Evolutionary conservation across 495 filamentous ascomycete species (phyloP).

Genomic region (Hypoxylon trugodes): DNA sequence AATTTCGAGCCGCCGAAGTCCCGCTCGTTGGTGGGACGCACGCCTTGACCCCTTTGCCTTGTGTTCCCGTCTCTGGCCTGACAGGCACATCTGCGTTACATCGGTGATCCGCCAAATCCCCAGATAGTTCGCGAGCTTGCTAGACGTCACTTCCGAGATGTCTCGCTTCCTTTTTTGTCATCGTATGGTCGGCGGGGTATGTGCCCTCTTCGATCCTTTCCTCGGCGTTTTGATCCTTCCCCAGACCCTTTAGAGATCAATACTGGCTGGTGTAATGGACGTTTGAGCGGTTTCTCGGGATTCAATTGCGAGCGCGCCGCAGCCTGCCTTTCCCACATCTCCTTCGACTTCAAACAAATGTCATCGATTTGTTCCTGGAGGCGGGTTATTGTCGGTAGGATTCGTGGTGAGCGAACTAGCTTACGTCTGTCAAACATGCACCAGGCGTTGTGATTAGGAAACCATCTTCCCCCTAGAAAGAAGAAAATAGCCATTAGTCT

Average conservation of each 20-base stretch:
- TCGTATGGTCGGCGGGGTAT: conserved; percentile 41
- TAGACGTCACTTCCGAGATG: conserved; percentile 40
- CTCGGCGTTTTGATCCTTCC: conserved; percentile 43
- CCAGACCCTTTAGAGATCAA: conserved; percentile 55
- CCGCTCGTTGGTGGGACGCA: conserved; percentile 39
- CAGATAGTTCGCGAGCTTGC: conserved; percentile 36
- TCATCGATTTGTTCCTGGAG: conserved; percentile 65
- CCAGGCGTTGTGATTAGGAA: conserved; percentile 65
- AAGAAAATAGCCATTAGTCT: conserved; percentile 44
- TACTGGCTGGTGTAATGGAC: conserved; percentile 63
- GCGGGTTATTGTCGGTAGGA: conserved; percentile 43
- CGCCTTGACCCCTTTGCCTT: conserved; percentile 27
- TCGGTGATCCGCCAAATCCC: conserved; percentile 37
- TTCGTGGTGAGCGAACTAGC: conserved; percentile 30
- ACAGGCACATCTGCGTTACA: conserved; percentile 36
- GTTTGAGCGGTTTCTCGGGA: conserved; percentile 59
- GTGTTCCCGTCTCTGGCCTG: conserved; percentile 36
- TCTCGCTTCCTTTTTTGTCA: conserved; percentile 43
- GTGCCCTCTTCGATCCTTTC: conserved; percentile 42
- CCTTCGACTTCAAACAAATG: conserved; percentile 63
- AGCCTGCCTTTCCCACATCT: conserved; percentile 65
- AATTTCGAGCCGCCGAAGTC: conserved; percentile 39
- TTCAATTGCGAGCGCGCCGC: conserved; percentile 57
- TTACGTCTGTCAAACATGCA: conserved; percentile 63
- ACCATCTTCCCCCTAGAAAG: conserved; percentile 61